These are phyloP conservation scores for Starmerella vaccinii DNA, from an alignment of 805 yeast species.

Conservation along the genomic window DNA sequence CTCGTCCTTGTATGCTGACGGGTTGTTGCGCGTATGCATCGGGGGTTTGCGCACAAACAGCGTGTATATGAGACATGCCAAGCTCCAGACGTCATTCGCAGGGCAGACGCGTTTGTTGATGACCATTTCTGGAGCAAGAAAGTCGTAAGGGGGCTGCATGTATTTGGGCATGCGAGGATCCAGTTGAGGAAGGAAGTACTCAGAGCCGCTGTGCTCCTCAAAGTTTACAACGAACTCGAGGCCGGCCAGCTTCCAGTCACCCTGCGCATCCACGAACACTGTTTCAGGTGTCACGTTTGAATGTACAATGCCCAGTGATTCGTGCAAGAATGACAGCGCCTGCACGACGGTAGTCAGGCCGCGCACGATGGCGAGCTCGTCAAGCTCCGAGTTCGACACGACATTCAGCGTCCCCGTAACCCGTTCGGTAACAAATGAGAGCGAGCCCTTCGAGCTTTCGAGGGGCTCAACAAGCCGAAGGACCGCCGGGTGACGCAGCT, in stretches of 20 bases:
- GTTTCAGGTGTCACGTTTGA: constrained; percentile 69
- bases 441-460: constrained; percentile 70
- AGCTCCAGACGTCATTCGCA: constrained; percentile 71
- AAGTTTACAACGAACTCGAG: constrained; percentile 44
- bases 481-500: constrained; percentile 81
- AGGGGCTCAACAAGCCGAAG: constrained; percentile 76
- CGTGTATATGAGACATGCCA: constrained; percentile 67
- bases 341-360: constrained; percentile 71
- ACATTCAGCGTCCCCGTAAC: constrained; percentile 46
- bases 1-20: constrained; percentile 42
- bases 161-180: constrained; percentile 69
- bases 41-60: constrained; percentile 46
- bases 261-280: constrained; percentile 58
- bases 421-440: constrained; percentile 77
- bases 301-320: constrained; percentile 63
- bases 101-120: constrained; percentile 52
- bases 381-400: constrained; percentile 42
- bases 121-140: constrained; percentile 75
- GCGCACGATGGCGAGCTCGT: constrained; percentile 63
- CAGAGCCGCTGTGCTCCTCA: constrained; percentile 43
- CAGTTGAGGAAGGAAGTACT: constrained; percentile 56
- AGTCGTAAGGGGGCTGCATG: constrained; percentile 60
- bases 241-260: constrained; percentile 92
- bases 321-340: constrained; percentile 75
- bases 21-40: constrained; percentile 42